phyloP scores from a whole-genome alignment of 345 rosid genomes.

The Aquilaria sinensis region DNA sequence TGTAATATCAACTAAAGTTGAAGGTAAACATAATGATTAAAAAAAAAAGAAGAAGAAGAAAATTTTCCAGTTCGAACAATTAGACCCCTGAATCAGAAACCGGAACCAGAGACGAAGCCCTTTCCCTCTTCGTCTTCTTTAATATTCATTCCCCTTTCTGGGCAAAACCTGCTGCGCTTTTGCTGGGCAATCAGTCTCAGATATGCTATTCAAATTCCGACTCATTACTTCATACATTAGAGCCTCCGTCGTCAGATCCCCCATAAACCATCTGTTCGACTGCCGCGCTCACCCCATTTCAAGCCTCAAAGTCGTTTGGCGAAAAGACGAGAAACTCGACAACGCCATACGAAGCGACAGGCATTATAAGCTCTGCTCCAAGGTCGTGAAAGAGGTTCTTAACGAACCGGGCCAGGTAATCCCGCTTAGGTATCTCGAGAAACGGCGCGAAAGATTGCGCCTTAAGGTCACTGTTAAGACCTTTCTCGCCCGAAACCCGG shows the following conservation, averaged over 20 bases:
- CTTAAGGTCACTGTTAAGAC: constrained; percentile 37
- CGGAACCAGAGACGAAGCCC: no score
- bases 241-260: constrained; percentile 1
- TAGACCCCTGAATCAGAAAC: no score
- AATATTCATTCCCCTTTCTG: not conserved
- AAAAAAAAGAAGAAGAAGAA: no score
- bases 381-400: constrained; percentile 67
- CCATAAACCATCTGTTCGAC: constrained; percentile 9
- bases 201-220: constrained; percentile 24
- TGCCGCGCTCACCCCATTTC: constrained; percentile 38
- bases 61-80: no score
- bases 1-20: no score
- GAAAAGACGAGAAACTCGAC: constrained; percentile 64
- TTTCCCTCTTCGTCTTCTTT: not conserved
- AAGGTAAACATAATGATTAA: no score
- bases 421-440: constrained; percentile 65
- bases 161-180: constrained; percentile 8
- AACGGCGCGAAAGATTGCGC: constrained; percentile 70
- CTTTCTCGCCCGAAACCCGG: constrained; percentile 51
- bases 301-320: constrained; percentile 79
- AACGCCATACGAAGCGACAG: constrained; percentile 68
- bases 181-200: constrained; percentile 15
- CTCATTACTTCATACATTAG: constrained; percentile 1
- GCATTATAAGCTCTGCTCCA: constrained; percentile 51
- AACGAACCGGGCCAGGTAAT: constrained; percentile 80